These are phyloP conservation scores for Puccinia triticina DNA, from an alignment of 1,284 basidiomycete genomes.

Conservation along the genomic window DNA sequence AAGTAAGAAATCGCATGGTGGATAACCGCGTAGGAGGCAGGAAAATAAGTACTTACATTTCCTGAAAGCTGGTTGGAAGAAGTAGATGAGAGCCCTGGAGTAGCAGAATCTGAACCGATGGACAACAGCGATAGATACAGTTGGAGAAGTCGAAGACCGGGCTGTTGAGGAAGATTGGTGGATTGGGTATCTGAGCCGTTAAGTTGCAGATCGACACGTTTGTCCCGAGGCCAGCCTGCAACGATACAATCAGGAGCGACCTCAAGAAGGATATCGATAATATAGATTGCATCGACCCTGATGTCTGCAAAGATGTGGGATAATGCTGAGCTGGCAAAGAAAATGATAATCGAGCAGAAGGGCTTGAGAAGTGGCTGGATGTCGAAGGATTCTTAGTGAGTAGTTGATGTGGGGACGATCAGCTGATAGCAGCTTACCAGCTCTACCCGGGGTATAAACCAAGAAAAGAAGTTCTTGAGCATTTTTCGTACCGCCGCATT, in stretches of 20 bases:
- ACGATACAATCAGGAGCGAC: slow-evolving; percentile 72
- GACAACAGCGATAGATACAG: slow-evolving; percentile 71
- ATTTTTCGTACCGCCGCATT: slow-evolving; percentile 39
- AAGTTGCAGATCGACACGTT: slow-evolving; percentile 17
- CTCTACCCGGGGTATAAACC: slow-evolving; percentile 37
- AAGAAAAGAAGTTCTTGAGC: slow-evolving; percentile 26
- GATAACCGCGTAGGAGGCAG: not conserved
- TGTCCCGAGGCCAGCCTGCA: slow-evolving; percentile 67
- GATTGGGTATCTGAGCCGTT: not conserved
- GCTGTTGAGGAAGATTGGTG: slow-evolving; percentile 33
- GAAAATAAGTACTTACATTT: slow-evolving; percentile 5
- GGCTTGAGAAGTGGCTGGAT: slow-evolving; percentile 69
- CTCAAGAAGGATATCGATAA: slow-evolving; percentile 78
- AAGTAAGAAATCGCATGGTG: not conserved
- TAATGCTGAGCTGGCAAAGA: slow-evolving; percentile 86
- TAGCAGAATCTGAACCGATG: slow-evolving; percentile 29
- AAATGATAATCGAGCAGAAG: slow-evolving; percentile 73
- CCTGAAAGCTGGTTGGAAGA: slow-evolving; percentile 41
- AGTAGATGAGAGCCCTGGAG: slow-evolving; percentile 40
- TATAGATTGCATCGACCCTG: slow-evolving; percentile 81
- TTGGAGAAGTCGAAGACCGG: slow-evolving; percentile 69
- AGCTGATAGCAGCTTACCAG: not conserved
- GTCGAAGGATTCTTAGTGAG: slow-evolving; percentile 34
- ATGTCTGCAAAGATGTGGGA: slow-evolving; percentile 95
- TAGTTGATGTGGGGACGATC: not conserved